Conservation (phyloP, 1,284 basidiomycete species). For the Austroboletus niveus region DNA sequence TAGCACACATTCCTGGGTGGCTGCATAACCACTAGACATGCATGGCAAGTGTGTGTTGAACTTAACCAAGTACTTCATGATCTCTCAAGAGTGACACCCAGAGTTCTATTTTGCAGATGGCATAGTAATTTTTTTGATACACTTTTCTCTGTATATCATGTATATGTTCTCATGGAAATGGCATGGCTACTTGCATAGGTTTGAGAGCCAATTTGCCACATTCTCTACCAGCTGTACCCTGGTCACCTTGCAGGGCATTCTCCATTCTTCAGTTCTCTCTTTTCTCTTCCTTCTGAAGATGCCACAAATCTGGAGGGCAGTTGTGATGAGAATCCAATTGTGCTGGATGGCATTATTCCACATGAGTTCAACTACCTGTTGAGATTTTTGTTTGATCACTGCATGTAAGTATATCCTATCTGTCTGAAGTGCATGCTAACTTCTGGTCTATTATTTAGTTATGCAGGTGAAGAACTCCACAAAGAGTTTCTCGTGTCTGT, state of each 20-base stretch:
- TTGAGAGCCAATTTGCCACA: background rate
- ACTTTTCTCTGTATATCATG: background rate
- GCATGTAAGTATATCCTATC: too few species aligned
- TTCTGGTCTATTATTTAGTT: background rate
- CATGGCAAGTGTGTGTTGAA: too few species aligned
- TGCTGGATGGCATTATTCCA: constrained; percentile 1
- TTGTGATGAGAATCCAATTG: constrained; percentile 9
- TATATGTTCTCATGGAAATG: background rate
- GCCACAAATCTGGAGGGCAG: background rate
- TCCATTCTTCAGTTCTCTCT: too few species aligned
- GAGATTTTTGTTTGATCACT: too few species aligned
- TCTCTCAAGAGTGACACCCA: background rate
- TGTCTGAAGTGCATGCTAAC: too few species aligned
- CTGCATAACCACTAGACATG: too few species aligned
- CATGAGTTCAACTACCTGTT: constrained; percentile 2
- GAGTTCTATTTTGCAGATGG: background rate
- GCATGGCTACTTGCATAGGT: background rate
- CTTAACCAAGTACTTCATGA: too few species aligned
- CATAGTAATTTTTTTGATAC: background rate
- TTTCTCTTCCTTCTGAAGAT: too few species aligned
- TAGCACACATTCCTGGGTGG: too few species aligned
- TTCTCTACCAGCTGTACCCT: background rate
- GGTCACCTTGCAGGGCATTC: too few species aligned
- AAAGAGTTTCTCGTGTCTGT: background rate
- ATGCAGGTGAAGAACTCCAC: background rate